phyloP scores from a whole-genome alignment of 306 rosid genomes.

The Crataegus laevigata region DNA sequence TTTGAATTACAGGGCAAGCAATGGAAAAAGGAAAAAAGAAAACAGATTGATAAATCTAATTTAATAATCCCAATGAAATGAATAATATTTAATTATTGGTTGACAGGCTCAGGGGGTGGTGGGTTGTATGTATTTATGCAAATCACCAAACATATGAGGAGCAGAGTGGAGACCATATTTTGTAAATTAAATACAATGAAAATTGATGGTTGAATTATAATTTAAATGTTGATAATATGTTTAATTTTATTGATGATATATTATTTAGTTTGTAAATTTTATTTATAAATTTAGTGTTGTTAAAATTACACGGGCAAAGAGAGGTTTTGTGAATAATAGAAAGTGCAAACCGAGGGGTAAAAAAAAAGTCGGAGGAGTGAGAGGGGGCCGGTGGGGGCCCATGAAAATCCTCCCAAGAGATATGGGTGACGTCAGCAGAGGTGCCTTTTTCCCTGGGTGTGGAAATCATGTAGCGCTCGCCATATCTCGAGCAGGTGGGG shows the following conservation, averaged over 20 bases:
- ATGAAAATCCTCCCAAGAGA: slow-evolving; percentile 65
- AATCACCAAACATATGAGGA: no score
- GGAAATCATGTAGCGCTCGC: slow-evolving; percentile 72
- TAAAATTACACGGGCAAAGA: no score
- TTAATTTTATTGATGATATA: no score
- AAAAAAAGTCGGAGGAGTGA: background rate
- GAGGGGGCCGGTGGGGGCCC: slow-evolving; percentile 28
- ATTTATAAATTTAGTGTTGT: rapidly evolving
- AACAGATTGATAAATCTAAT: slow-evolving; percentile 16
- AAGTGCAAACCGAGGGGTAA: slow-evolving; percentile 24
- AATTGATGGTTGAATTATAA: no score
- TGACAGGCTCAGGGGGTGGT: slow-evolving; percentile 18
- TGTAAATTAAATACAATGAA: no score
- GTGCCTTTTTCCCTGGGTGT: slow-evolving; percentile 28
- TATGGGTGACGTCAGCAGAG: slow-evolving; percentile 79
- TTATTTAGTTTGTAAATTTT: no score
- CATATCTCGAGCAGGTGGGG: slow-evolving; percentile 70
- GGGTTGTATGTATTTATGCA: background rate
- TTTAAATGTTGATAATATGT: no score
- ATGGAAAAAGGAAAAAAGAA: background rate
- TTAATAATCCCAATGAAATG: slow-evolving; percentile 23
- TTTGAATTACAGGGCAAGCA: slow-evolving; percentile 69
- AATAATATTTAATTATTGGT: slow-evolving; percentile 19
- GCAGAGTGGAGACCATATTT: no score
- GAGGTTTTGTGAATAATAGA: background rate